Conservation (phyloP, 495 filamentous ascomycete species). For the Podospora appendiculata region DNA sequence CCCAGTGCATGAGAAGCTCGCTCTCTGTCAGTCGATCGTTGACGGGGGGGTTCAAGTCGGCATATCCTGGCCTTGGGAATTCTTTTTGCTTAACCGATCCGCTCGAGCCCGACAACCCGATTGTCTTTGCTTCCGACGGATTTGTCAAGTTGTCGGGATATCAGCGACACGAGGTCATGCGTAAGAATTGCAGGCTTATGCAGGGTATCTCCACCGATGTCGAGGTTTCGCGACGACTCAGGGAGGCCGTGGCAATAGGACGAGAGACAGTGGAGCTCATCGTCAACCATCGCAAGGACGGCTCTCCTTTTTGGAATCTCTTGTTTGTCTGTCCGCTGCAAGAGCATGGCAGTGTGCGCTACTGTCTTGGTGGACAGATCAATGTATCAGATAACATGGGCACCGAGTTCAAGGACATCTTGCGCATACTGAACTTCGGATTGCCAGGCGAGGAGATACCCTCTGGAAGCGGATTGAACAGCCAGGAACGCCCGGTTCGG, state of each 20-base stretch:
- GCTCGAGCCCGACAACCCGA: constrained; percentile 35
- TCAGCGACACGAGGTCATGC: constrained; percentile 35
- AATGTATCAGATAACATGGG: constrained; percentile 47
- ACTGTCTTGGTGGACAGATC: constrained; percentile 49
- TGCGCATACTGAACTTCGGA: constrained; percentile 36
- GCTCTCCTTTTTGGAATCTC: constrained; percentile 49
- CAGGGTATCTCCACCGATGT: constrained; percentile 41
- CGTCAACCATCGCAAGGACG: constrained; percentile 45
- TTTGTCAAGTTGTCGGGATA: constrained; percentile 43
- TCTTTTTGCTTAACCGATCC: constrained; percentile 28
- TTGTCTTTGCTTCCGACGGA: constrained; percentile 44
- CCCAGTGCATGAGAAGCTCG: constrained; percentile 14
- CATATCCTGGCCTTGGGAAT: constrained; percentile 28
- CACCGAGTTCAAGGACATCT: constrained; percentile 34
- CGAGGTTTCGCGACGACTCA: constrained; percentile 29
- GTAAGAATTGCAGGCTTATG: constrained; percentile 43
- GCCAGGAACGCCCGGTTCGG: constrained; percentile 2
- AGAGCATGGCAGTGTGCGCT: constrained; percentile 32
- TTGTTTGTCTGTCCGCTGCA: constrained; percentile 45
- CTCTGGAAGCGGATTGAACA: neutral
- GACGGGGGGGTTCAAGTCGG: constrained; percentile 7
- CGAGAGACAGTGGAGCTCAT: constrained; percentile 44
- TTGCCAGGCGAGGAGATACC: constrained; percentile 1
- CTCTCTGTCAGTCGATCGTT: constrained; percentile 8
- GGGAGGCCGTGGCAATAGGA: constrained; percentile 29